Base-by-base conservation (phyloP, 192 early-diverging fungal genomes). In the Coemansia sp. region DNA sequence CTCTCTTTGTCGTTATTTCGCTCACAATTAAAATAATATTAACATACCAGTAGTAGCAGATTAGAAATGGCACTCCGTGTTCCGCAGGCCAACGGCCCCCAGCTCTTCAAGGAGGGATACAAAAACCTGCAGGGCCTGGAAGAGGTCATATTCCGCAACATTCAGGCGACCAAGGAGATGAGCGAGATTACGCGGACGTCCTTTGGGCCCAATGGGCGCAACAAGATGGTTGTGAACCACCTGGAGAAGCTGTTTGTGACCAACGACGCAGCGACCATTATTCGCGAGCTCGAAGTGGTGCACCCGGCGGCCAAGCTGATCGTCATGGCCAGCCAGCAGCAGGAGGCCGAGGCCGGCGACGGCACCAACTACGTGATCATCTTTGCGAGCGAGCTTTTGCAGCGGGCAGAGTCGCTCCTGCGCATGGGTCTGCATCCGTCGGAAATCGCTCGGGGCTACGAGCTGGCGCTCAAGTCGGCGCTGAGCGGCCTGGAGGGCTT, bases 221-320 rank as follows among this genome's bases (percentile, higher is more conserved):
- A 98, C 84, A 98, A 98, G 79, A 97, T 98, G 90, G 92, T 98
- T 35, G 94, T 98, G 77, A 98, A 98, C 77, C 96, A 98, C 74
- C 82, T 96, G 62, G 94, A 96, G 67, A 97, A 97, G 85, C 85
- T 98, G 36, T 95, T 98, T 80, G 95, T 98, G 27, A 98, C 96
- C 46, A 93, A 89, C 83, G 96, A 98, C 77, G 96, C 96, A n/a
- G 95, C 95, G 13, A 97, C 96, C 47, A 98, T 98, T 64, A 95
- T 97, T 67, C 87, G 88, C 68, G 96, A 97, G 74, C 84, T 98
- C 53, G 96, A 98, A 69, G 95, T 98, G 54, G 88, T 97, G 32
- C 96, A 98, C 75, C 96, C 96, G 6, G 96, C 96, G 3, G 96
- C 95, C 47, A 94, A 94, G 84, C 82, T 98, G 54, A 71, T 98